Evolutionary conservation across 1,284 basidiomycete species (phyloP), one percentile per base, ranked within the genome.

Genomic region (Phylloboletellus chloephorus): DNA sequence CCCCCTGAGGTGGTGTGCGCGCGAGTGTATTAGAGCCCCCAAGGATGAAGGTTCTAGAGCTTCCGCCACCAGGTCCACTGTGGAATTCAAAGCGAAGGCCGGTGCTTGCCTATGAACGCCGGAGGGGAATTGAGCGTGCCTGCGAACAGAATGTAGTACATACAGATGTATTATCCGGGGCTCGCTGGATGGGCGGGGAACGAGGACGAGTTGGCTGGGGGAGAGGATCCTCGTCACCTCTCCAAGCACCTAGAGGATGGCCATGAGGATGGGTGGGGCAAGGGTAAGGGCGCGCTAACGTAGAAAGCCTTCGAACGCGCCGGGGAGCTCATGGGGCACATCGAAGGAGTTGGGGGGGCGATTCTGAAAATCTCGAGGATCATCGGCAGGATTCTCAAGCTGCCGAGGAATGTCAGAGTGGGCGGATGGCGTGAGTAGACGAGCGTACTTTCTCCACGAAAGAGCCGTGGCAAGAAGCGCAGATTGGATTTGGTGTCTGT

Each of bases 381-480:
- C 84, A 54, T 88, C 80, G 39, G 65, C 56, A 11, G 76, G 67
- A 58, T 83, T 73, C 56, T 88, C 85, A 55, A 88, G 76, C 85
- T 88, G 60, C 7, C 41, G 16, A 23, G 34, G 31, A 9, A 31
- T 29, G 29, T 39, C 16, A 37, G 36, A n/a, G 12, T 7, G 9
- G 8, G 24, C 1, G 7, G 15, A 32, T 7, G 15, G 7, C 33
- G 20, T n/a, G 15, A 22, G 7, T 23, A 19, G 23, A 25, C 12
- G 12, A 11, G 29, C 15, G 21, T 3, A 84, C 86, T 71, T 74
- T 82, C 64, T 88, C 85, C 3, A 88, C 82, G 52, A 88, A 88
- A 10, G 73, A 69, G 2, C 84, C 72, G 46, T 72, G 70, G 60
- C 85, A 88, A 25, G 78, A 79, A 38, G 83, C 74, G 57, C 85